phyloP scores from a whole-genome alignment of 805 yeast genomes.

The Schwanniomyces sp. region DNA sequence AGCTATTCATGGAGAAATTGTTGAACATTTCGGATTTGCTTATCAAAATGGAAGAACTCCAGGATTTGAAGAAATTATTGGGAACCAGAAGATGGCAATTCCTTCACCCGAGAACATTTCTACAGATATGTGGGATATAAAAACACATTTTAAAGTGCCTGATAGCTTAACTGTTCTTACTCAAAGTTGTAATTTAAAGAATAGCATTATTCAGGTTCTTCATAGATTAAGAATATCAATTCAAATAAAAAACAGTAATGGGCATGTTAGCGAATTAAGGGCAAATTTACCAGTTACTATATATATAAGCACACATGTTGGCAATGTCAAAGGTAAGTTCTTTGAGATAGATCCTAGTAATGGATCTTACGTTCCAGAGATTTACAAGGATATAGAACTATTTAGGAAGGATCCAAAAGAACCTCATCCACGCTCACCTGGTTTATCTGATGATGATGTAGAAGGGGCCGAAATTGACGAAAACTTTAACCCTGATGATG shows the following conservation, averaged over 20 bases:
- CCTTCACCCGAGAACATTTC: constrained; percentile 14
- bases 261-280: constrained; percentile 51
- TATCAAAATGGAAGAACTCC: constrained; percentile 41
- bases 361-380: constrained; percentile 23
- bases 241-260: constrained; percentile 47
- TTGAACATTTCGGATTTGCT: constrained; percentile 33
- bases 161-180: constrained; percentile 36
- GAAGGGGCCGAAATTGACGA: constrained; percentile 16
- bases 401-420: constrained; percentile 24
- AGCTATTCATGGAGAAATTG: constrained; percentile 20
- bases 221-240: constrained; percentile 47
- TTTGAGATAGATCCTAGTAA: constrained; percentile 27
- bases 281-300: constrained; percentile 51
- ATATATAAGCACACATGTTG: constrained; percentile 41
- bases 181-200: constrained; percentile 42
- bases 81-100: constrained; percentile 22
- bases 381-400: constrained; percentile 23
- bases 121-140: constrained; percentile 47
- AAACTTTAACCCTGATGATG: constrained; percentile 22
- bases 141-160: constrained; percentile 42
- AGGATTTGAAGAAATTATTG: constrained; percentile 33
- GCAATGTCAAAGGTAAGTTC: constrained; percentile 34
- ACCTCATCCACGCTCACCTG: constrained; percentile 6
- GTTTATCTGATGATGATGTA: constrained; percentile 3
- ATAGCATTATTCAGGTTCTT: constrained; percentile 42